phyloP scores from a whole-genome alignment of 176 grass and related monocot species.

The Pontederia paniculata region DNA sequence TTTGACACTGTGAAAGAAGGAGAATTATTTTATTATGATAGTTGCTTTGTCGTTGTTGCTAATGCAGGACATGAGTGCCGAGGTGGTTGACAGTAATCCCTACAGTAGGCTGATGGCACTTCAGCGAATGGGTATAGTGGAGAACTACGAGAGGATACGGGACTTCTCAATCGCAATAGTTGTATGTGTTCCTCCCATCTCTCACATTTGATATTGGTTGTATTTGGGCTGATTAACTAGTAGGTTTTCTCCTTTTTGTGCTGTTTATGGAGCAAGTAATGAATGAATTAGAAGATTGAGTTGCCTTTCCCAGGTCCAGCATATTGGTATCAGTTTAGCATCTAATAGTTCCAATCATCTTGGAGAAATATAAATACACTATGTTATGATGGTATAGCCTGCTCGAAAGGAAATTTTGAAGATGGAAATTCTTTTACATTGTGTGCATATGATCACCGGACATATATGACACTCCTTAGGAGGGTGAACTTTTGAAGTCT shows the following conservation, averaged over 20 bases:
- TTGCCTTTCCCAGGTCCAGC: too few relatives aligned
- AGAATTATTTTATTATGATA: background rate
- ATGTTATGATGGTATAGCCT: too few relatives aligned
- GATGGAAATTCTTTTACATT: too few relatives aligned
- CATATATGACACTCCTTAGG: too few relatives aligned
- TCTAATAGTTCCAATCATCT: too few relatives aligned
- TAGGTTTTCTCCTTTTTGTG: background rate
- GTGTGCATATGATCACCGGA: too few relatives aligned
- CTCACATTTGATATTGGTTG: background rate
- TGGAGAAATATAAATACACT: too few relatives aligned
- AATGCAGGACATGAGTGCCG: constrained; percentile 82
- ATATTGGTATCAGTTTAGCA: too few relatives aligned
- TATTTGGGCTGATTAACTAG: background rate
- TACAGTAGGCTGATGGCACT: constrained; percentile 95
- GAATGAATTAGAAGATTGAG: too few relatives aligned
- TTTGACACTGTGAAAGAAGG: background rate
- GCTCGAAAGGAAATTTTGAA: too few relatives aligned
- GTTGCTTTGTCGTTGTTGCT: background rate
- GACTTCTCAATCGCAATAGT: constrained; percentile 79
- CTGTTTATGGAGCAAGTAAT: background rate
- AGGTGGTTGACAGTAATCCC: constrained; percentile 81
- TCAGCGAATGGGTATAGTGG: constrained; percentile 87
- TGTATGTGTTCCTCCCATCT: constrained; percentile 25
- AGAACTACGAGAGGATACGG: constrained; percentile 78
- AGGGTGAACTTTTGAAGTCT: too few relatives aligned